Percentiles rank a stretch among this genome's conserved stretches.
These are phyloP conservation scores for Eucalyptus pauciflora DNA, from an alignment of 345 rosid species.

Conservation along the genomic window DNA sequence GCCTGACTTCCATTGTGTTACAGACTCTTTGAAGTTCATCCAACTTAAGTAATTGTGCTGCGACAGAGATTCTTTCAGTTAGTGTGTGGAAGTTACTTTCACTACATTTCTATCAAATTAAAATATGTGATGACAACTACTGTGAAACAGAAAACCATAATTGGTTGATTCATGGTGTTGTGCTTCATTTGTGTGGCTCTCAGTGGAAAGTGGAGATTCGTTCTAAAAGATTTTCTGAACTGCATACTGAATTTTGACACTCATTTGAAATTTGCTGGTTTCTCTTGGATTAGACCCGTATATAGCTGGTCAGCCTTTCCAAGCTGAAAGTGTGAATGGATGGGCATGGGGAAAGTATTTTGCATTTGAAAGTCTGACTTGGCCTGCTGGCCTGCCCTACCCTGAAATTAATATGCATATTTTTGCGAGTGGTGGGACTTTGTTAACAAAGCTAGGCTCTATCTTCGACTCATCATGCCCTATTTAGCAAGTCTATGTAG, in stretches of 20 bases:
- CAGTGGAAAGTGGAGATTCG: background rate
- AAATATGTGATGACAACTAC: background rate
- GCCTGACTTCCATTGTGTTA: background rate
- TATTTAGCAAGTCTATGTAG: background rate
- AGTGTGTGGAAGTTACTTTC: background rate
- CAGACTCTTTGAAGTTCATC: background rate
- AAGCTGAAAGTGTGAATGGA: background rate
- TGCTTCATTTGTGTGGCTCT: background rate
- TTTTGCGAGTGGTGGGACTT: background rate
- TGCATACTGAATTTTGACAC: background rate
- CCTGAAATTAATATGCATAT: background rate
- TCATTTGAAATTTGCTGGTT: background rate
- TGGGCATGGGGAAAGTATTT: background rate
- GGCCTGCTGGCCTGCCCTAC: background rate
- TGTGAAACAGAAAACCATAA: background rate
- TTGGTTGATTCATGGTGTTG: background rate
- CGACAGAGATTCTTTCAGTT: background rate
- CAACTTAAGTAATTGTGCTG: background rate
- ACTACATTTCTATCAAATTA: background rate
- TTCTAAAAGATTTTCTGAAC: background rate
- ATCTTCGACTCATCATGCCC: background rate
- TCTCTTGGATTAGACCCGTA: background rate
- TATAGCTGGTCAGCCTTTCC: background rate
- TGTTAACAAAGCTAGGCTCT: background rate
- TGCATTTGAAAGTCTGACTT: background rate